Evolutionary conservation across 441 rosid genomes (phyloP).

Genomic region (Gossypium schwendimanii): DNA sequence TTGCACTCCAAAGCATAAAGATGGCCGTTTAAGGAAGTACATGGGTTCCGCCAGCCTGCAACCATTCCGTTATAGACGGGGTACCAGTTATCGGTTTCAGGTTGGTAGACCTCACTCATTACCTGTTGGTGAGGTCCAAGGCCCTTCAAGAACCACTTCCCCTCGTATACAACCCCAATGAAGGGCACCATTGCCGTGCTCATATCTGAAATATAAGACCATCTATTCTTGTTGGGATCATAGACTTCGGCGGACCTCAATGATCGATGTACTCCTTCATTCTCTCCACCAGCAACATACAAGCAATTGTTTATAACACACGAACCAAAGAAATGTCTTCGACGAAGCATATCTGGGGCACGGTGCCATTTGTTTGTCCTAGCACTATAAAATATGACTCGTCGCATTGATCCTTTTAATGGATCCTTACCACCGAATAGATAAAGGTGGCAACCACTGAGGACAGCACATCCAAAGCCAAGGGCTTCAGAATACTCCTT

Average conservation of each 20-base stretch:
- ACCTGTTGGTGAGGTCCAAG: slow-evolving; percentile 43
- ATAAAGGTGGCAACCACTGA: slow-evolving; percentile 52
- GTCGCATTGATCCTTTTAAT: slow-evolving; percentile 44
- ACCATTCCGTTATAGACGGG: slow-evolving; percentile 47
- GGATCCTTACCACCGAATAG: slow-evolving; percentile 55
- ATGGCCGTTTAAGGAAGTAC: slow-evolving; percentile 33
- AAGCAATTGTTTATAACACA: slow-evolving; percentile 54
- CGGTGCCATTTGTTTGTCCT: slow-evolving; percentile 55
- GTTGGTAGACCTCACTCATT: slow-evolving; percentile 47
- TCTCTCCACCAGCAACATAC: slow-evolving; percentile 56
- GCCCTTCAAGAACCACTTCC: slow-evolving; percentile 51
- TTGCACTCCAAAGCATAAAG: slow-evolving; percentile 50
- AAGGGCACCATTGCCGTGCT: slow-evolving; percentile 50
- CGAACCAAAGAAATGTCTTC: slow-evolving; percentile 48
- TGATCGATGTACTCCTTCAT: slow-evolving; percentile 40
- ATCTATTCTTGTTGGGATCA: slow-evolving; percentile 52
- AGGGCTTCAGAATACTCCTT: slow-evolving; percentile 48
- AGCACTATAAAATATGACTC: slow-evolving; percentile 44
- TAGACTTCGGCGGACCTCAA: slow-evolving; percentile 47
- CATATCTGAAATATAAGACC: slow-evolving; percentile 48
- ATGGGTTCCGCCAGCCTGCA: slow-evolving; percentile 50
- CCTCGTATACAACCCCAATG: slow-evolving; percentile 42
- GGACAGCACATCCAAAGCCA: slow-evolving; percentile 54
- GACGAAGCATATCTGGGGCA: slow-evolving; percentile 50
- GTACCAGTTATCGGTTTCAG: slow-evolving; percentile 38